phyloP scores from a whole-genome alignment of 1,284 basidiomycete species.

The Schizopora paradoxa region DNA sequence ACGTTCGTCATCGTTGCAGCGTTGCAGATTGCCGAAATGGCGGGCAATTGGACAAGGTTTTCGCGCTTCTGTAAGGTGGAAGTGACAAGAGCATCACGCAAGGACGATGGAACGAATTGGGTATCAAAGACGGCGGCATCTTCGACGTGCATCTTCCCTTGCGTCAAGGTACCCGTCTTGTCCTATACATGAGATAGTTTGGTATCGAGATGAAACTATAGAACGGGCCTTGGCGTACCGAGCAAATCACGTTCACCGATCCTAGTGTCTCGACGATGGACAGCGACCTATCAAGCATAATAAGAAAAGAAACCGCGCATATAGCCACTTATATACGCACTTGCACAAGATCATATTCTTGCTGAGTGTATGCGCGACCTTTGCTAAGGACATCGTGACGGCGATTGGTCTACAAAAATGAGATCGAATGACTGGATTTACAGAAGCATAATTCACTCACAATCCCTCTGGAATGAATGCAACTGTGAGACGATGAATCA shows the following conservation, averaged over 20 bases:
- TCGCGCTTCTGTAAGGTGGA: constrained; percentile 10
- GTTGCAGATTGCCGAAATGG: constrained; percentile 54
- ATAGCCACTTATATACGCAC: constrained; percentile 18
- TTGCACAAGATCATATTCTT: constrained; percentile 59
- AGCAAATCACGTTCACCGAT: constrained; percentile 38
- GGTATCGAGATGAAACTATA: neutral
- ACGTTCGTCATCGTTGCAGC: constrained; percentile 44
- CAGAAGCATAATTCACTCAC: constrained; percentile 26
- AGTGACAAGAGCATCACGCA: constrained; percentile 9
- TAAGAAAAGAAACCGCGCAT: constrained; percentile 13
- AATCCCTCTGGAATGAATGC: constrained; percentile 54
- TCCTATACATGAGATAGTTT: constrained; percentile 20
- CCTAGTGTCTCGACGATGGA: constrained; percentile 45
- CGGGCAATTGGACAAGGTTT: constrained; percentile 28
- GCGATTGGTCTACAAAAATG: constrained; percentile 33
- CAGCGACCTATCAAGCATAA: constrained; percentile 24
- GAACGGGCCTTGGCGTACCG: constrained; percentile 24
- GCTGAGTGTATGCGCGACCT: constrained; percentile 46
- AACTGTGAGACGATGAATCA: constrained; percentile 29
- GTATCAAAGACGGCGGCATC: constrained; percentile 34
- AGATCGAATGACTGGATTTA: no score
- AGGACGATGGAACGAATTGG: constrained; percentile 29
- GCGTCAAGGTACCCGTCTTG: constrained; percentile 48
- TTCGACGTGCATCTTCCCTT: constrained; percentile 42
- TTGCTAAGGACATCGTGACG: constrained; percentile 39